phyloP scores from a whole-genome alignment of 768 basidiomycete genomes.

The Kwoniella bestiolae region DNA sequence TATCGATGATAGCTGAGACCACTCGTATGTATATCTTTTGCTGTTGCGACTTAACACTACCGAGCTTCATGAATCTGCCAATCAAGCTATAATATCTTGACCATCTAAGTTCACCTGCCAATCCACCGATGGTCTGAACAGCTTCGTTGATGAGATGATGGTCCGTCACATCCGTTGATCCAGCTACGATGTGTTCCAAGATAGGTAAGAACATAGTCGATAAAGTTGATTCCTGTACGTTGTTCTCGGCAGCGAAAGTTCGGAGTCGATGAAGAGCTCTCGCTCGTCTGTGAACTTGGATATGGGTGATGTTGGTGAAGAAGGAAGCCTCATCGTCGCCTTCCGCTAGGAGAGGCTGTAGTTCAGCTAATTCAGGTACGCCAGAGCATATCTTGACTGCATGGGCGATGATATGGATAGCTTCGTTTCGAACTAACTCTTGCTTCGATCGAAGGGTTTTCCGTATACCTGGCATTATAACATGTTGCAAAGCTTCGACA shows the following conservation, averaged over 20 bases:
- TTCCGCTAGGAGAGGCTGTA: constrained; percentile 76
- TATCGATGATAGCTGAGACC: constrained; percentile 80
- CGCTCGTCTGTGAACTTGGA: constrained; percentile 86
- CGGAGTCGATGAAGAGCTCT: constrained; percentile 83
- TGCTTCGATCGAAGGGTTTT: constrained; percentile 76
- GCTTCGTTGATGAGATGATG: constrained; percentile 91
- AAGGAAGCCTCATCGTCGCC: constrained; percentile 95
- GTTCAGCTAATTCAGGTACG: constrained; percentile 71
- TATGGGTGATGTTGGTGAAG: constrained; percentile 93
- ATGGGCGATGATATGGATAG: constrained; percentile 75
- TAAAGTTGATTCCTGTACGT: constrained; percentile 70
- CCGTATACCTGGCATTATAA: constrained; percentile 77
- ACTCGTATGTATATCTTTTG: constrained; percentile 83
- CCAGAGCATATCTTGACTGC: constrained; percentile 70
- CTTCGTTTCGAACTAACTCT: constrained; percentile 84
- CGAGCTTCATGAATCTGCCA: constrained; percentile 75
- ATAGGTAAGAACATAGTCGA: constrained; percentile 85
- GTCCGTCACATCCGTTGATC: constrained; percentile 64
- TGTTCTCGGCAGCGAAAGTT: constrained; percentile 71
- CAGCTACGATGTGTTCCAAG: constrained; percentile 75
- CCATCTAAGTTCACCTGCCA: constrained; percentile 81
- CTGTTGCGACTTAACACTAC: constrained; percentile 65
- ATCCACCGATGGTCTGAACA: constrained; percentile 73
- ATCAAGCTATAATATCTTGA: constrained; percentile 77
- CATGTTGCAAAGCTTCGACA: constrained; percentile 62